Conservation (phyloP, 23 red algal genomes). For the Gracilaria gracilis region DNA sequence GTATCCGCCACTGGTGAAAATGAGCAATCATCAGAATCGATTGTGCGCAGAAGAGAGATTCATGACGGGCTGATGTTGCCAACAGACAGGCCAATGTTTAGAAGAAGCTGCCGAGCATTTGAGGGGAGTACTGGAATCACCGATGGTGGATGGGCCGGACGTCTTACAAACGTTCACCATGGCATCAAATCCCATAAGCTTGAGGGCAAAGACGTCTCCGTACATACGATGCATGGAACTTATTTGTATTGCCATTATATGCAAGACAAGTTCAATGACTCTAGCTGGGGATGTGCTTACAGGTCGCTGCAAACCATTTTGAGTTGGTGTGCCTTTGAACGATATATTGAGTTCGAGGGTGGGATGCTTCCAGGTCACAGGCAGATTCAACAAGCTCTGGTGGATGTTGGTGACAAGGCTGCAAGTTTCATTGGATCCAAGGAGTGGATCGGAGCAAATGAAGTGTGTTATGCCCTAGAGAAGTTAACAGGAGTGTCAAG, state of each 20-base stretch:
- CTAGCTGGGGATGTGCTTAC: conserved; percentile 96
- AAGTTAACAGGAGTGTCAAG: conserved; percentile 75
- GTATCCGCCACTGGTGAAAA: conserved; percentile 24
- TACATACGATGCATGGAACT: conserved; percentile 46
- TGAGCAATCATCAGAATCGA: conserved; percentile 19
- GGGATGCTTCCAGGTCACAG: conserved; percentile 57
- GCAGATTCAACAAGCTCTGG: conserved; percentile 83
- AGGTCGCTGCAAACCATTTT: conserved; percentile 85
- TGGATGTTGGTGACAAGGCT: conserved; percentile 85
- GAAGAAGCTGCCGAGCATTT: conserved; percentile 43
- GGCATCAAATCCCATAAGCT: conserved; percentile 52
- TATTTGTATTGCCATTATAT: conserved; percentile 76
- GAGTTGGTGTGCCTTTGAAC: conserved; percentile 72
- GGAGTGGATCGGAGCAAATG: conserved; percentile 93
- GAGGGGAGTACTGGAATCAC: neutral
- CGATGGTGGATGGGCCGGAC: conserved; percentile 56
- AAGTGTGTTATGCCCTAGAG: conserved; percentile 87
- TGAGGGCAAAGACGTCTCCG: conserved; percentile 22
- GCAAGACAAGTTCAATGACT: conserved; percentile 71
- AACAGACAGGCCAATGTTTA: conserved; percentile 51
- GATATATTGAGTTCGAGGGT: conserved; percentile 38
- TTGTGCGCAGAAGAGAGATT: neutral
- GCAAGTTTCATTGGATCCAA: conserved; percentile 76
- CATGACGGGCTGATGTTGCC: conserved; percentile 41
- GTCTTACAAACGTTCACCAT: conserved; percentile 59